Percentiles rank a stretch among this genome's conserved stretches.
Conservation (phyloP, 345 rosid genomes). For the Firmiana major region DNA sequence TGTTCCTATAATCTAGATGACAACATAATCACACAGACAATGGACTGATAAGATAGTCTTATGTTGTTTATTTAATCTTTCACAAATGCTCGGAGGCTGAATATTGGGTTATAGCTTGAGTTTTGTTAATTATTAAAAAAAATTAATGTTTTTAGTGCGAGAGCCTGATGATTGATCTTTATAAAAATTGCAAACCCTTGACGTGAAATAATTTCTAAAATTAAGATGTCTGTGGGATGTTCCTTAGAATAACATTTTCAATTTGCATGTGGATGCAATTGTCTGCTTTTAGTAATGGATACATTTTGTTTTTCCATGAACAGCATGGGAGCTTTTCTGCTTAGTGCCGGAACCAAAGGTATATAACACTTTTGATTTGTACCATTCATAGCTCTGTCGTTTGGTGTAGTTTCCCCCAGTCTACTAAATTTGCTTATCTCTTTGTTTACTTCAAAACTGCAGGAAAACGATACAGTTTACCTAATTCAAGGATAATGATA, state of each 20-base stretch:
- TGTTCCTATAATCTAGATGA: background rate
- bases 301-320: constrained; percentile 9
- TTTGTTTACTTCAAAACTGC: constrained; percentile 18
- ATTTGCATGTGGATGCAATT: background rate
- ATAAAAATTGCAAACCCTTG: background rate
- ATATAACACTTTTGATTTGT: constrained; percentile 19
- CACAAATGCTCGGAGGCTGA: background rate
- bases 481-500: constrained; percentile 97
- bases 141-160: background rate
- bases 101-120: background rate
- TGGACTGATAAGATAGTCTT: background rate
- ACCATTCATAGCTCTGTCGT: constrained; percentile 5
- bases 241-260: background rate
- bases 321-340: constrained; percentile 99
- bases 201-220: background rate
- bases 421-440: constrained; percentile 2
- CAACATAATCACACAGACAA: background rate
- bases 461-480: constrained; percentile 96
- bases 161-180: background rate
- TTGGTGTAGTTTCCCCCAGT: constrained; percentile 2
- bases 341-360: constrained; percentile 98
- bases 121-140: background rate
- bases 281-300: constrained; percentile 9
- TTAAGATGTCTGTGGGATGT: background rate
- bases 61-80: background rate